Evolutionary conservation across 768 basidiomycete species (phyloP).

Genomic region (Tricholoma flavovirens): DNA sequence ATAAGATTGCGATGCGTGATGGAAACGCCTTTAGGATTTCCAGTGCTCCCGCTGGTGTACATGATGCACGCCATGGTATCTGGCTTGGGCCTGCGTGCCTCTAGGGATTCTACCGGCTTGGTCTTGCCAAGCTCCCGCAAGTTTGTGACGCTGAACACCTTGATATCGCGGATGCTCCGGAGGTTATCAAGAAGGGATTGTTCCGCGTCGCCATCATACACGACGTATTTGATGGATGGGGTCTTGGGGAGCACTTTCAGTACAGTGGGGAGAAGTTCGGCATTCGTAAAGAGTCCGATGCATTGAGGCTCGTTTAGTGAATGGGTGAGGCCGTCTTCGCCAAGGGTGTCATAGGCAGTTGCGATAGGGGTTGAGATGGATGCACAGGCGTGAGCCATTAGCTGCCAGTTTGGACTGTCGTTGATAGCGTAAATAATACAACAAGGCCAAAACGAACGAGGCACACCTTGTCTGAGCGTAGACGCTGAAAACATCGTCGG

Average conservation of each 20-base stretch:
- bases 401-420: slow-evolving; percentile 77
- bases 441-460: neutral
- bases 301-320: slow-evolving; percentile 83
- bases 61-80: slow-evolving; percentile 48
- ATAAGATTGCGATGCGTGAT: slow-evolving; percentile 85
- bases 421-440: slow-evolving; percentile 5
- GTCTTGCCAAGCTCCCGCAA: slow-evolving; percentile 61
- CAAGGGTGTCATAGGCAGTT: slow-evolving; percentile 95
- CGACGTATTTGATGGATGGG: slow-evolving; percentile 68
- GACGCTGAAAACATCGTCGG: slow-evolving; percentile 80
- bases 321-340: slow-evolving; percentile 81
- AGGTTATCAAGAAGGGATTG: slow-evolving; percentile 54
- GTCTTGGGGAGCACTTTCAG: slow-evolving; percentile 65
- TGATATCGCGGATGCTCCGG: slow-evolving; percentile 49
- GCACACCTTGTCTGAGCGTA: slow-evolving; percentile 80
- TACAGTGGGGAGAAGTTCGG: slow-evolving; percentile 79
- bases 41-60: slow-evolving; percentile 86
- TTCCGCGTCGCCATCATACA: slow-evolving; percentile 77
- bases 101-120: slow-evolving; percentile 46
- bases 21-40: slow-evolving; percentile 90
- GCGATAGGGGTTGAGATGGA: slow-evolving; percentile 78
- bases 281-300: slow-evolving; percentile 85
- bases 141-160: slow-evolving; percentile 62
- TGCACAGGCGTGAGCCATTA: slow-evolving; percentile 77
- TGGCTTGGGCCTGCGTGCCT: slow-evolving; percentile 38